A percentile compares a stretch with the other conserved stretches of the same genome.
phyloP scores from a whole-genome alignment of 2,329 filamentous ascomycete genomes.

The Pseudocercospora eumusae region DNA sequence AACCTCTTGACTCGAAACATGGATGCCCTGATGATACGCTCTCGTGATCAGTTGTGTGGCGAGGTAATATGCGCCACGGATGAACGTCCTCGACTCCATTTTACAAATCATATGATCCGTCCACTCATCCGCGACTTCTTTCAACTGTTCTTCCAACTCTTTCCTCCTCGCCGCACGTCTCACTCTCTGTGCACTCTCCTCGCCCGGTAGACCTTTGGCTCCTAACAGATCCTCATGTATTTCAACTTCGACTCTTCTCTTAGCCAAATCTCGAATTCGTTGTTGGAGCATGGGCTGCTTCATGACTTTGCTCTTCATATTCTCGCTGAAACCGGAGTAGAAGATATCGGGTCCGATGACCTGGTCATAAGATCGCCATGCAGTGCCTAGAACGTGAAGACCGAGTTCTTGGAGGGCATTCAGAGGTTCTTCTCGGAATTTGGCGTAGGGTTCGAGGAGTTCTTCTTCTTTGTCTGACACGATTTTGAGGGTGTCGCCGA shows the following conservation, averaged over 20 bases:
- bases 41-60: constrained; percentile 83
- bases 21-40: constrained; percentile 94
- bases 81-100: constrained; percentile 92
- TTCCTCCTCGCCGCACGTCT: constrained; percentile 20
- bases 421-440: constrained; percentile 72
- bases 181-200: constrained; percentile 59
- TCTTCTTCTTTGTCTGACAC: constrained; percentile 61
- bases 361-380: constrained; percentile 92
- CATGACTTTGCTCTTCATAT: constrained; percentile 79
- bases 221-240: constrained; percentile 70
- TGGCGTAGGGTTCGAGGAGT: constrained; percentile 78
- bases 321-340: constrained; percentile 86
- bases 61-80: constrained; percentile 87
- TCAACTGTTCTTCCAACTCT: constrained; percentile 69
- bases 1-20: constrained; percentile 93
- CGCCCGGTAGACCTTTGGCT: constrained; percentile 52
- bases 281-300: constrained; percentile 71
- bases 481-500: constrained; percentile 48
- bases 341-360: constrained; percentile 90
- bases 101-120: constrained; percentile 98
- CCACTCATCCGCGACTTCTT: constrained; percentile 80
- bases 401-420: constrained; percentile 92
- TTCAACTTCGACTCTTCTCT: constrained; percentile 72
- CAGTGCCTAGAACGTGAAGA: constrained; percentile 86
- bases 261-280: constrained; percentile 75